Percentiles rank a stretch among this genome's conserved stretches.
Evolutionary conservation across 2,329 filamentous ascomycete genomes (phyloP).

Genomic region (Paramyrothecium sp.): DNA sequence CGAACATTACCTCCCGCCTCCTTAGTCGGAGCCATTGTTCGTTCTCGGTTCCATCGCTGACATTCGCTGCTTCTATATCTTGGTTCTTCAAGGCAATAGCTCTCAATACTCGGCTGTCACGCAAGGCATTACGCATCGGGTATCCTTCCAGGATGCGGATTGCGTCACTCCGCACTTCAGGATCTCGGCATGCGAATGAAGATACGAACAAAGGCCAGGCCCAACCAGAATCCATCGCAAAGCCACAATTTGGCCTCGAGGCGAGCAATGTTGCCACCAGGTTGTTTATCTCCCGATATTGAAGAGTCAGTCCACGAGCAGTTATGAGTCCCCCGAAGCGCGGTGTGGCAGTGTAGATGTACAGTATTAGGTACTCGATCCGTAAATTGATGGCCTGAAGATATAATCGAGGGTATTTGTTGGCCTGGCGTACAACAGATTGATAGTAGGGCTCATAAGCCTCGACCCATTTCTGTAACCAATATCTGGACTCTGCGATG

Average conservation of each 20-base stretch:
- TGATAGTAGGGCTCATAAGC: conserved; percentile 36
- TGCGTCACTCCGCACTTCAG: conserved; percentile 35
- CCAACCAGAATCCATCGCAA: conserved; percentile 45
- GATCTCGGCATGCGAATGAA: conserved; percentile 38
- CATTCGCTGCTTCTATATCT: conserved; percentile 30
- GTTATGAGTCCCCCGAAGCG: conserved; percentile 33
- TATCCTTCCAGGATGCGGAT: conserved; percentile 37
- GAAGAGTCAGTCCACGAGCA: conserved; percentile 36
- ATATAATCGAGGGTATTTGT: conserved; percentile 21
- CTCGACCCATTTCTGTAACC: conserved; percentile 36
- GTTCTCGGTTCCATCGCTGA: conserved; percentile 25
- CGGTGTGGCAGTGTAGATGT: conserved; percentile 35
- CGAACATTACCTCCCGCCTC: conserved; percentile 35
- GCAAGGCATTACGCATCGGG: conserved; percentile 41
- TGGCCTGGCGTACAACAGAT: conserved; percentile 17
- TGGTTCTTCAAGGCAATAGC: conserved; percentile 37
- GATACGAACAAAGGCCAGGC: conserved; percentile 42
- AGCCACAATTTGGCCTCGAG: conserved; percentile 33
- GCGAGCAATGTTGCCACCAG: conserved; percentile 35
- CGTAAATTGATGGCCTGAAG: conserved; percentile 37
- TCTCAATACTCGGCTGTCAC: conserved; percentile 37
- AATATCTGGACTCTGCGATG: conserved; percentile 32
- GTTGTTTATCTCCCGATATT: conserved; percentile 39
- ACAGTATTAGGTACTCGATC: conserved; percentile 40
- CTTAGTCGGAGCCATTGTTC: conserved; percentile 38